These are phyloP conservation scores for Linderina pennispora DNA, from an alignment of 192 early-diverging fungal genomes.

Conservation along the genomic window DNA sequence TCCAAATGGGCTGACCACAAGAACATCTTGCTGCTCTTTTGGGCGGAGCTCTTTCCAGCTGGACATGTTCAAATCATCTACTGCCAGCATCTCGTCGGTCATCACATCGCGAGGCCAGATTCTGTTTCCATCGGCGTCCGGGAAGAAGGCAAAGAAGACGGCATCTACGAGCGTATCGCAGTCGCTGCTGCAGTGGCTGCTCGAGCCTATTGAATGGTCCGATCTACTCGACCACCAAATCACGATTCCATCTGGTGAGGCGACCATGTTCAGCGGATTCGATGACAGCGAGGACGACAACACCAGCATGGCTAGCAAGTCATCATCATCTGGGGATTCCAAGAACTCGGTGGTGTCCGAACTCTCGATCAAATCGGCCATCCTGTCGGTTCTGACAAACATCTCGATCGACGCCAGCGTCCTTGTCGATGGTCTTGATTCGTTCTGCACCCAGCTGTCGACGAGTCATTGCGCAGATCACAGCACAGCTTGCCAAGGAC, in stretches of 20 bases:
- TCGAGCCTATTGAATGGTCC: slow-evolving; percentile 21
- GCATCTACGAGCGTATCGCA: slow-evolving; percentile 3
- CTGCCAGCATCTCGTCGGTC: slow-evolving; percentile 10
- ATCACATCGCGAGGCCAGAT: slow-evolving; percentile 32
- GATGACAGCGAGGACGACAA: slow-evolving; percentile 1
- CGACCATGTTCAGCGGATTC: slow-evolving; percentile 17
- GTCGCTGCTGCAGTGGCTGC: slow-evolving; percentile 23
- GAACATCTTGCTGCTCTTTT: slow-evolving; percentile 19
- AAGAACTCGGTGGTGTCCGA: background rate
- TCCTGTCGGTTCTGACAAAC: slow-evolving; percentile 16
- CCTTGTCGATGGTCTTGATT: slow-evolving; percentile 9
- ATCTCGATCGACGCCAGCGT: slow-evolving; percentile 11
- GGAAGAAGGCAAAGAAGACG: slow-evolving; percentile 1
- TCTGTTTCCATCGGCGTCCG: slow-evolving; percentile 7
- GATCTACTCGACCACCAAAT: slow-evolving; percentile 5
- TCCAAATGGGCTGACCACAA: slow-evolving; percentile 12
- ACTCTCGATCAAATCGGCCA: slow-evolving; percentile 17
- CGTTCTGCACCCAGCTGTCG: slow-evolving; percentile 10
- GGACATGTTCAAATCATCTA: slow-evolving; percentile 5
- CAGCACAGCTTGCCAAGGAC: slow-evolving; percentile 3
- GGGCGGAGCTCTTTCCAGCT: slow-evolving; percentile 26
- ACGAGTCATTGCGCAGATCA: slow-evolving; percentile 11
- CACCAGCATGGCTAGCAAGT: background rate
- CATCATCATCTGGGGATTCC: background rate
- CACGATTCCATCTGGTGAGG: slow-evolving; percentile 13